Percentiles rank a stretch among this genome's conserved stretches.
These are phyloP conservation scores for Fusarium compactum DNA, from an alignment of 2,329 filamentous ascomycete genomes.

Conservation along the genomic window DNA sequence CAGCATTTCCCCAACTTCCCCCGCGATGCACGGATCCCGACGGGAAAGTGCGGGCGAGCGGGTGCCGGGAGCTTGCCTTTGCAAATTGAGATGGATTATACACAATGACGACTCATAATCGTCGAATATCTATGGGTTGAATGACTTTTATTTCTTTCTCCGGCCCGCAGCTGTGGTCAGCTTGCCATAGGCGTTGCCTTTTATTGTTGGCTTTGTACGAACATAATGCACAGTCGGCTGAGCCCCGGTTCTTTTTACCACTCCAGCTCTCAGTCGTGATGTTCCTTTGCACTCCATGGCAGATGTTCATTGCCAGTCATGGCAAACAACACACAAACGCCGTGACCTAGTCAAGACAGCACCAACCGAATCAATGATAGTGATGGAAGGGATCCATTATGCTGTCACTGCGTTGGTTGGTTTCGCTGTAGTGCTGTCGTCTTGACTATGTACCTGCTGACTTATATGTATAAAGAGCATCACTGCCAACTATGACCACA, in stretches of 20 bases:
- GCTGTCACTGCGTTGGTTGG: background rate
- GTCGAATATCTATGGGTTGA: background rate
- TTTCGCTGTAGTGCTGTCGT: slow-evolving; percentile 18
- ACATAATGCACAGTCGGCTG: background rate
- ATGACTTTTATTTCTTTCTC: background rate
- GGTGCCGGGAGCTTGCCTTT: slow-evolving; percentile 36
- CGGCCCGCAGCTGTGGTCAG: background rate
- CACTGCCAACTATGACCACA: background rate
- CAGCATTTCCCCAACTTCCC: slow-evolving; percentile 48
- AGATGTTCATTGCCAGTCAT: slow-evolving; percentile 4
- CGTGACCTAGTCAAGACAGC: slow-evolving; percentile 21
- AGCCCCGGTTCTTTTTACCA: background rate
- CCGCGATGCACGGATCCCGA: slow-evolving; percentile 47
- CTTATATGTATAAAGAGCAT: slow-evolving; percentile 28
- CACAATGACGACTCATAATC: background rate
- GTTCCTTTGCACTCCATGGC: background rate
- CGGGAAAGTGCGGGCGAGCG: slow-evolving; percentile 47
- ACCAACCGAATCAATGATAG: background rate
- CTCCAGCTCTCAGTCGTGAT: background rate
- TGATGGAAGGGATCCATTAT: background rate
- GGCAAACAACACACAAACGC: slow-evolving; percentile 10
- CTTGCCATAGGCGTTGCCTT: background rate
- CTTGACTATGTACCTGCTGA: slow-evolving; percentile 26
- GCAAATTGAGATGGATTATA: slow-evolving; percentile 2
- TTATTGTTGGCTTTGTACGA: background rate